A percentile compares a stretch with the other conserved stretches of the same genome.
Evolutionary conservation across 2,329 filamentous ascomycete species (phyloP).

Genomic region (Alternaria sp.): DNA sequence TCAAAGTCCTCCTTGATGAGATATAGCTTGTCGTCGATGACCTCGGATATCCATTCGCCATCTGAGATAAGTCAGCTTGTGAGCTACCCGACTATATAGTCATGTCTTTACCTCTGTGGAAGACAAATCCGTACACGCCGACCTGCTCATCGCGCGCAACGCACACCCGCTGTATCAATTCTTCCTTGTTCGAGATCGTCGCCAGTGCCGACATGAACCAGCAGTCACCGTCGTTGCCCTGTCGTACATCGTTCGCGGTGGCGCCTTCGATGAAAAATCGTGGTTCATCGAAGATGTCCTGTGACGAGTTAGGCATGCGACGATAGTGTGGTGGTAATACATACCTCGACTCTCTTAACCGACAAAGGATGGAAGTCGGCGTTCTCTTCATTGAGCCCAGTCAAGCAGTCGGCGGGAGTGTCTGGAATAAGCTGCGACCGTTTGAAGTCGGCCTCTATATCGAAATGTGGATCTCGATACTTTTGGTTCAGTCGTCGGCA

Average conservation of each 20-base stretch:
- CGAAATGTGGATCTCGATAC: constrained; percentile 86
- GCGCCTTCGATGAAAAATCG: constrained; percentile 80
- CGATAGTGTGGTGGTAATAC: background rate
- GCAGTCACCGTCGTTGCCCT: constrained; percentile 80
- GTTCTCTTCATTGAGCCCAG: constrained; percentile 52
- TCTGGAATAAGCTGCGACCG: constrained; percentile 40
- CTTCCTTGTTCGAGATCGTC: constrained; percentile 75
- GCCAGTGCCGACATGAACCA: constrained; percentile 85
- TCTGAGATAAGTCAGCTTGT: constrained; percentile 56
- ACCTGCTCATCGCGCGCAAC: constrained; percentile 74
- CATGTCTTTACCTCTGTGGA: constrained; percentile 65
- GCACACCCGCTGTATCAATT: constrained; percentile 74
- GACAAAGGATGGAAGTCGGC: constrained; percentile 66
- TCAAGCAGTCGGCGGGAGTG: constrained; percentile 56
- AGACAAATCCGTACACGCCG: constrained; percentile 86
- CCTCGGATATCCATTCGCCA: constrained; percentile 89
- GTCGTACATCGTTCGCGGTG: constrained; percentile 77
- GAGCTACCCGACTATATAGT: background rate
- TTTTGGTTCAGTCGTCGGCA: constrained; percentile 82
- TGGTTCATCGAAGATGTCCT: constrained; percentile 80
- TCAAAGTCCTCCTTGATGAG: constrained; percentile 84
- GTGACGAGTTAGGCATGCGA: constrained; percentile 27
- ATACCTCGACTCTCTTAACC: constrained; percentile 71
- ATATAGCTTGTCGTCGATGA: constrained; percentile 90
- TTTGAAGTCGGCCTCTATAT: constrained; percentile 80